These are phyloP conservation scores for Apiospora kogelbergensis DNA, from an alignment of 2,329 filamentous ascomycete species.

Conservation along the genomic window DNA sequence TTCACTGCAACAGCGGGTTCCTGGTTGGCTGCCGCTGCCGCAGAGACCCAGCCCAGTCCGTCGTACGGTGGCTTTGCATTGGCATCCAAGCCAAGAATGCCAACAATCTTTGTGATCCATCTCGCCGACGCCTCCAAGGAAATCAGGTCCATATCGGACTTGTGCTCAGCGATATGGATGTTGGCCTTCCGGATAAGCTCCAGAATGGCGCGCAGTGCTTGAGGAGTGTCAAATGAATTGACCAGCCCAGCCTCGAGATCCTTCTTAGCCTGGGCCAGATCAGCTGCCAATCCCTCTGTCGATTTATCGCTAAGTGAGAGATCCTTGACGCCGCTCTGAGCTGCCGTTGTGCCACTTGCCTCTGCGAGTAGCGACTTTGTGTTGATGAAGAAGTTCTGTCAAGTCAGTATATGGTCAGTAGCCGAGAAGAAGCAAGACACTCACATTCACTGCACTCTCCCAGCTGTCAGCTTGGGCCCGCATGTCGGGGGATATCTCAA, in stretches of 20 bases:
- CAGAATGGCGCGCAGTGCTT: slow-evolving; percentile 75
- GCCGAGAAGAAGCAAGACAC: slow-evolving; percentile 20
- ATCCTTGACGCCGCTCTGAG: slow-evolving; percentile 31
- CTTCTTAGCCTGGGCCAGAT: slow-evolving; percentile 53
- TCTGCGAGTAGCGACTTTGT: slow-evolving; percentile 55
- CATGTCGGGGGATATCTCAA: slow-evolving; percentile 87
- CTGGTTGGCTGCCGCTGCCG: slow-evolving; percentile 35
- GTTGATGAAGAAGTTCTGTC: slow-evolving; percentile 58
- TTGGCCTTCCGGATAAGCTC: slow-evolving; percentile 80
- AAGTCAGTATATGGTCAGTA: slow-evolving; percentile 7
- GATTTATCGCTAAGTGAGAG: slow-evolving; percentile 36
- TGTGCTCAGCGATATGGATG: slow-evolving; percentile 50
- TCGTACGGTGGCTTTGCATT: slow-evolving; percentile 55
- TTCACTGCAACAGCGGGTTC: slow-evolving; percentile 47
- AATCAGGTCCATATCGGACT: slow-evolving; percentile 43
- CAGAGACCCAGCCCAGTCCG: slow-evolving; percentile 56
- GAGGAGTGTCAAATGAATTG: slow-evolving; percentile 86
- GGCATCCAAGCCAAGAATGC: slow-evolving; percentile 78
- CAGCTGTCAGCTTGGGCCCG: slow-evolving; percentile 72
- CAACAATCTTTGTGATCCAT: slow-evolving; percentile 82
- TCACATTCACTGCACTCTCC: slow-evolving; percentile 73
- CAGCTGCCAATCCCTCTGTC: slow-evolving; percentile 33
- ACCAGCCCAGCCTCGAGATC: slow-evolving; percentile 61
- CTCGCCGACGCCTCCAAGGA: slow-evolving; percentile 60
- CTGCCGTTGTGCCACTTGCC: slow-evolving; percentile 33